phyloP scores from a whole-genome alignment of 2,329 filamentous ascomycete species.

The Lachnellula arida region DNA sequence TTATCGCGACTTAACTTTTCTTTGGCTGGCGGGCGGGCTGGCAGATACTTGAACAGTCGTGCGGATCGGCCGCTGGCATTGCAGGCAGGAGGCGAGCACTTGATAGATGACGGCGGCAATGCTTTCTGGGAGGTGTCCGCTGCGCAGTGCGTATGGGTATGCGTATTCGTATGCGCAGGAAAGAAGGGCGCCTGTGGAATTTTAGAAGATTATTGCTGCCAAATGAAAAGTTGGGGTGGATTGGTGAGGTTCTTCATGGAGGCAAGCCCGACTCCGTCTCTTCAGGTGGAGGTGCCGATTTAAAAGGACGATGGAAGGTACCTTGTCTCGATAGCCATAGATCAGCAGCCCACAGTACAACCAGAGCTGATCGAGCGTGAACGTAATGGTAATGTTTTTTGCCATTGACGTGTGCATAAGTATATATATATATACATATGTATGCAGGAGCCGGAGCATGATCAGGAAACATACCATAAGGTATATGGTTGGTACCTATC shows the following conservation, averaged over 20 bases:
- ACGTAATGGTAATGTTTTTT: too few relatives aligned
- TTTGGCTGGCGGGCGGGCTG: background rate
- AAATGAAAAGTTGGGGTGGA: background rate
- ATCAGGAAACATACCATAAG: too few relatives aligned
- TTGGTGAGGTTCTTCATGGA: background rate
- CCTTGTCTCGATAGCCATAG: background rate
- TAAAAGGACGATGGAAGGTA: background rate
- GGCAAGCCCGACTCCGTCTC: background rate
- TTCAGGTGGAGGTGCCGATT: background rate
- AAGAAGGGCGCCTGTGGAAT: background rate
- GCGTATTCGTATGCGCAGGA: too few relatives aligned
- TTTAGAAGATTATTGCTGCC: conserved; percentile 2
- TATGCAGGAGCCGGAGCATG: too few relatives aligned
- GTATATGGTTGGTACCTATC: too few relatives aligned
- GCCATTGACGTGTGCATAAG: too few relatives aligned
- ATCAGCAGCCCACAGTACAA: too few relatives aligned
- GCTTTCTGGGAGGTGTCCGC: background rate
- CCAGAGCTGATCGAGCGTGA: too few relatives aligned
- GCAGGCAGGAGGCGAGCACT: background rate
- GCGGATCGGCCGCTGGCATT: conserved; percentile 1
- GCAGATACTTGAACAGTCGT: background rate
- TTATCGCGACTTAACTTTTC: background rate
- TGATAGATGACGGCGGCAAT: background rate
- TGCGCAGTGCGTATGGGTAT: background rate
- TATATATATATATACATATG: too few relatives aligned